Base-by-base conservation (phyloP, 495 filamentous ascomycete species). In the Aspergillus steynii region DNA sequence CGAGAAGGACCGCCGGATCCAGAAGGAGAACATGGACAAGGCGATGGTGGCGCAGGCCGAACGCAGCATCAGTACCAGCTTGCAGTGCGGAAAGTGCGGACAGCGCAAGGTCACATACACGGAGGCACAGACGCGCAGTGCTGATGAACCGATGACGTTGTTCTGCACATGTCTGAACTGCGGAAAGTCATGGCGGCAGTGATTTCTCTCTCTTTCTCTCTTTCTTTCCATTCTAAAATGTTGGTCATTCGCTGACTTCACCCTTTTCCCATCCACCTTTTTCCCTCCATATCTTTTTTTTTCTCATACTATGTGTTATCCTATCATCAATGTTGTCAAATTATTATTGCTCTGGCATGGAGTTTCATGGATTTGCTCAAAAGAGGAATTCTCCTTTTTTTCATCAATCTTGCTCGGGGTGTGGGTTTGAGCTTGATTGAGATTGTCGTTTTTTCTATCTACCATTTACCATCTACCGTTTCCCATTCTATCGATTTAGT, bases 51-150 rank as follows among this genome's bases (percentile, higher is more conserved):
- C 93, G 55, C 90, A 92, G 76, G 90, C 84, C 2, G 90, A 96
- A 72, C 92, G 90, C 75, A 90, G 86, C 69, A 91, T 97, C 74
- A 93, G 87, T 68, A 90, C 90, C 61, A 87, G 84, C 47, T 81
- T 98, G 63, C 88, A 89, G 76, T 99, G 95, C 75, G 85, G 92
- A 60, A 90, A 90, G 77, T 98, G 95, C 72, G 86, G 86, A 47
- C 84, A 96, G 82, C 92, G 90, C 79, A 95, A 91, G 80, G 95
- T 99, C 68, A 89, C 87, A 65, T 99, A 99, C 72, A 93, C 85
- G 34, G 95, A 97, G 77, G 95, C 96, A 29, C 96, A 98, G 80
- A 98, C 95, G 5, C 86, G 96, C 64, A 89, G 86, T 76, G 95
- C 95, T 50, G 95, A 99, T 83, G 95, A 81, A 69, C 71, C 72